Evolutionary conservation across 192 early-diverging fungal species (phyloP), one percentile per base, ranked within the genome.

Genomic region (Paraglomus brasilianum): DNA sequence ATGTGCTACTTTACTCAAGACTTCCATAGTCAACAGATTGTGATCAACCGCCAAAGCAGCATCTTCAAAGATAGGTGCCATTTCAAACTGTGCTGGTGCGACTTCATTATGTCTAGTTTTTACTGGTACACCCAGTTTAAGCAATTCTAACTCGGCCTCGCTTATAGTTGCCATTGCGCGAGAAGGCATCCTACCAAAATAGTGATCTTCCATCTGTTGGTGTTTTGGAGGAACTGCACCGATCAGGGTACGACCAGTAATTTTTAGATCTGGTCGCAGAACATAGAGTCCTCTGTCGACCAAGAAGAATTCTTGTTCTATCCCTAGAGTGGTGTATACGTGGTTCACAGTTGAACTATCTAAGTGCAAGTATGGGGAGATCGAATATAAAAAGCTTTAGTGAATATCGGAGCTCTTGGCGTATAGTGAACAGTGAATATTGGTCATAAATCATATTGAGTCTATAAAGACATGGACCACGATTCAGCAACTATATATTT

Each of bases 91-190:
- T 75, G 89, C 89, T 38, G 97, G 97, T 52, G 95, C 97, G 7
- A 99, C 97, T 83, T 99, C 97, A 79, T 99, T 99, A 84, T 99
- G 97, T 58, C 95, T 88, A 57, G 97, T 99, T 91, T 99, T 99
- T 84, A 99, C 84, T 51, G 97, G 97, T 22, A 95, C 93, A 79
- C 97, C 97, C 63, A 98, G 88, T 64, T 87, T 86, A 80, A 89
- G 88, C 65, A 95, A 87, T 83, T 98, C 97, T 50, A 96, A 84
- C 80, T 98, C 97, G 66, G 88, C 77, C 83, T 98, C 97, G 74
- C 90, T 91, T 78, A 98, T 93, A 69, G 87, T 82, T 56, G 91
- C 88, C 75, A 98, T 82, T 36, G 97, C 94, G 74, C 93, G 90
- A 62, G 89, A 85, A 53, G 97, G 97, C 64, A 98, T 95, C 71